Evolutionary conservation across 2,329 filamentous ascomycete species (phyloP).

Genomic region (Fusarium floridanum): DNA sequence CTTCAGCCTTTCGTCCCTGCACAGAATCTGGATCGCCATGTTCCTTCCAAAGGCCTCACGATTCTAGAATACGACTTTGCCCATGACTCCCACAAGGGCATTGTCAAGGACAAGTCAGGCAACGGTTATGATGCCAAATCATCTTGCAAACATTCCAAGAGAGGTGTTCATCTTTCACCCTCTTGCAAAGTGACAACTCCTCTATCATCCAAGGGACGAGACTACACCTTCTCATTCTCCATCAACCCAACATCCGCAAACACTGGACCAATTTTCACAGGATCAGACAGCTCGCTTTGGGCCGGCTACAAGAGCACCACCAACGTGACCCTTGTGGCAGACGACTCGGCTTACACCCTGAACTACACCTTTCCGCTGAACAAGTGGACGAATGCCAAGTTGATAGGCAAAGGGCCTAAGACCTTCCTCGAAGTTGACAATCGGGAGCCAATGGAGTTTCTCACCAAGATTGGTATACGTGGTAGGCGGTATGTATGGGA

Average conservation of each 20-base stretch:
- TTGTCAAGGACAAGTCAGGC: neutral
- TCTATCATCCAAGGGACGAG: neutral
- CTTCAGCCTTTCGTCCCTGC: neutral
- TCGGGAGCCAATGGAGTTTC: neutral
- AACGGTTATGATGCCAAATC: neutral
- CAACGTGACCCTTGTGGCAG: neutral
- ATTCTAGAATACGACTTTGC: neutral
- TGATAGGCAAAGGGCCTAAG: neutral
- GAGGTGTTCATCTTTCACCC: neutral
- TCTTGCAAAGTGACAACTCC: neutral
- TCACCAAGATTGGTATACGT: neutral
- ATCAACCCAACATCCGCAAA: neutral
- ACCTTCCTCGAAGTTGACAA: neutral
- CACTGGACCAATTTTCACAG: neutral
- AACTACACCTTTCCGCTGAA: neutral
- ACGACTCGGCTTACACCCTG: neutral
- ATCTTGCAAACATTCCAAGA: neutral
- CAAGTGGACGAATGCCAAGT: neutral
- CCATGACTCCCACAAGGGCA: neutral
- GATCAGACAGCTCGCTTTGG: neutral
- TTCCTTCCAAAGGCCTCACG: neutral
- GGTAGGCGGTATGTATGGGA: neutral
- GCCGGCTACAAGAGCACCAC: neutral
- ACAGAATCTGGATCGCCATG: neutral
- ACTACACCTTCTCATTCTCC: neutral